phyloP scores from a whole-genome alignment of 768 basidiomycete genomes.

The Termitomyces sp. region DNA sequence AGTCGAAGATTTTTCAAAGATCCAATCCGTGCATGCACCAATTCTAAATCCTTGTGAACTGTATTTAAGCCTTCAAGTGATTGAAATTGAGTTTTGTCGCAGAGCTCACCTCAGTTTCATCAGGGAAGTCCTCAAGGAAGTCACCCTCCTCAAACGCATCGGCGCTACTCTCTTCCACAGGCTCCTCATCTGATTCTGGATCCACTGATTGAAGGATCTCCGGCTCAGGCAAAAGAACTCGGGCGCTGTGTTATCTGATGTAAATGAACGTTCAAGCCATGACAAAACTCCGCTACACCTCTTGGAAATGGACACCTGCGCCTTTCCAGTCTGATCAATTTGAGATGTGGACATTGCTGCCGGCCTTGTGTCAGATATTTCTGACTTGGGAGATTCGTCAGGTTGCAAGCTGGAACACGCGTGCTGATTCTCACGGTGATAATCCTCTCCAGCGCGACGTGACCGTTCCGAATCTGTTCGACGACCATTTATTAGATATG shows the following conservation, averaged over 20 bases:
- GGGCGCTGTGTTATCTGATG: conserved; percentile 21
- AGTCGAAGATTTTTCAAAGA: conserved; percentile 65
- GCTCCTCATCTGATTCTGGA: conserved; percentile 39
- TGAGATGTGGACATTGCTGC: background rate
- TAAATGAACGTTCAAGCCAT: background rate
- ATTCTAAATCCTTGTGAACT: conserved; percentile 68
- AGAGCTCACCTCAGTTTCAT: conserved; percentile 72
- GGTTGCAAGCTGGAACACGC: background rate
- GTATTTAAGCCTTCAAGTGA: background rate
- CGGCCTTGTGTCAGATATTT: background rate
- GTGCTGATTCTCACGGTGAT: background rate
- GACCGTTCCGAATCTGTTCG: no score
- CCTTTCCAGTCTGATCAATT: background rate
- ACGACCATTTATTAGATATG: background rate
- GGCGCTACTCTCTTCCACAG: conserved; percentile 30
- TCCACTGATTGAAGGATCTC: conserved; percentile 23
- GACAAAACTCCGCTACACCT: background rate
- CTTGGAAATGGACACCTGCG: conserved; percentile 1
- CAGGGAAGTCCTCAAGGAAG: conserved; percentile 72
- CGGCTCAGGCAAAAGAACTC: conserved; percentile 43
- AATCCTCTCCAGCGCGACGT: background rate
- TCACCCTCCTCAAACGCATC: conserved; percentile 54
- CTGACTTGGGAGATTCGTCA: background rate
- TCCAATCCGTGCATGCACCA: conserved; percentile 73
- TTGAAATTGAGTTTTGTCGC: background rate